A percentile compares a stretch with the other conserved stretches of the same genome.
Conservation (phyloP, 352 stramenopile species). For the Globisporangium barbulae region DNA sequence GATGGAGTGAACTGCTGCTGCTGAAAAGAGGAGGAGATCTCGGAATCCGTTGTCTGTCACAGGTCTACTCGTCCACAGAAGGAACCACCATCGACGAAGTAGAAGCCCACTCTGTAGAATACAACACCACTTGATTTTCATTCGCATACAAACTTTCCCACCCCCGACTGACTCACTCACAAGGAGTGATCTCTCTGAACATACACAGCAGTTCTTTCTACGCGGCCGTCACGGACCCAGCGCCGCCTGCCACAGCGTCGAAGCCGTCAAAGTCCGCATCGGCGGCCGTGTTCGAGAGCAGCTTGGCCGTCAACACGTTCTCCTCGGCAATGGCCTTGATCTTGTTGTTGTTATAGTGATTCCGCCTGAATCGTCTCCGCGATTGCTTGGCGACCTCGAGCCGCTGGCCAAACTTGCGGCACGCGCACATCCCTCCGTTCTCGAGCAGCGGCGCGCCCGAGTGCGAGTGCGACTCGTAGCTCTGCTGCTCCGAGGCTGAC, state of each 20-base stretch:
- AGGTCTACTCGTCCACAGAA: no score
- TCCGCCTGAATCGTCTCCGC: conserved; percentile 13
- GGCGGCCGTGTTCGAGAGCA: conserved; percentile 3
- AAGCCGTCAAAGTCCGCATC: conserved; percentile 4
- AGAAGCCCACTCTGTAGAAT: no score
- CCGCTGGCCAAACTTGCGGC: conserved; percentile 18
- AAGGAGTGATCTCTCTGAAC: neutral
- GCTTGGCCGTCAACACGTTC: conserved; percentile 15
- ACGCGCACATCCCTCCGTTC: conserved; percentile 16
- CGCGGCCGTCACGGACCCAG: neutral
- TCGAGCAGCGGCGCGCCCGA: conserved; percentile 6
- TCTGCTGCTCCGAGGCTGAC: conserved; percentile 5
- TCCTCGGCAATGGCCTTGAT: conserved; percentile 15
- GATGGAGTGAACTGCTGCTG: no score
- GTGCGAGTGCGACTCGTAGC: conserved; percentile 3
- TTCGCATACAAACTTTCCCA: no score
- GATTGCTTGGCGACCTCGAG: conserved; percentile 15
- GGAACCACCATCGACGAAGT: no score
- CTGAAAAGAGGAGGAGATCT: no score
- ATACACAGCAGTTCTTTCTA: neutral
- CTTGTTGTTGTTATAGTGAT: conserved; percentile 4
- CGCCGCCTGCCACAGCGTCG: neutral
- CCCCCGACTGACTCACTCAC: no score
- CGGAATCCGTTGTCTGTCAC: no score
- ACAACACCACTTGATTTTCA: no score